Evolutionary conservation across 441 rosid species (phyloP), one percentile per base, ranked within the genome.

Genomic region (Gossypium davidsonii): DNA sequence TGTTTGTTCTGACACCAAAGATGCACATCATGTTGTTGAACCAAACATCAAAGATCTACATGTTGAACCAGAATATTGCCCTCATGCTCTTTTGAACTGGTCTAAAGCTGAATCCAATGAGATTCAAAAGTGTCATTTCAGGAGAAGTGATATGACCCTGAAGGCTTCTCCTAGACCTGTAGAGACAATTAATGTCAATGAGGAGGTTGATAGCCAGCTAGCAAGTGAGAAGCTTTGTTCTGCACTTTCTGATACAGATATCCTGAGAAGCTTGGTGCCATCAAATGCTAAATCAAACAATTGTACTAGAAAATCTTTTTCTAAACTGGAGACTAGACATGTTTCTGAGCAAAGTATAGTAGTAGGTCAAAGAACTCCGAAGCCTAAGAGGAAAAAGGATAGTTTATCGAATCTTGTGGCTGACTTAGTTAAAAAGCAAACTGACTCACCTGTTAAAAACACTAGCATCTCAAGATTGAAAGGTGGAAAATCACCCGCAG

Each of bases 61-160:
- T 67, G 73, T 75, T 49, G 70, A 73, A 72, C 83, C 78, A 65
- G 78, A 74, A 73, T 67, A 73, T 76, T 82, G 84, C 81, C 85
- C 85, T 75, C 80, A 83, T 77, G 83, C 89, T 72, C 77, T 82
- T 57, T 46, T 60, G 61, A 83, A 84, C 17, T 87, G 85, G 85
- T 80, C 68, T 52, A 72, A 8, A 10, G 71, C 53, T 72, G 79
- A 75, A 71, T n/a, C 1, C 3, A 61, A 78, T 60, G 73, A 71
- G 72, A 67, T 48, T 28, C 15, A 0, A 3, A 62, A 70, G 52
- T 64, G 20, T 25, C 31, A 37, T 28, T 3, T 21, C 6, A 70
- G 34, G 31, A 76, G 9, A 46, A 26, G 53, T 15, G 67, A 53
- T n/a, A 51, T 80, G 81, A 74, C 31, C 56, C 58, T 31, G 70